These are phyloP conservation scores for Neopestalotiopsis rosae DNA, from an alignment of 2,329 filamentous ascomycete genomes.

Conservation along the genomic window DNA sequence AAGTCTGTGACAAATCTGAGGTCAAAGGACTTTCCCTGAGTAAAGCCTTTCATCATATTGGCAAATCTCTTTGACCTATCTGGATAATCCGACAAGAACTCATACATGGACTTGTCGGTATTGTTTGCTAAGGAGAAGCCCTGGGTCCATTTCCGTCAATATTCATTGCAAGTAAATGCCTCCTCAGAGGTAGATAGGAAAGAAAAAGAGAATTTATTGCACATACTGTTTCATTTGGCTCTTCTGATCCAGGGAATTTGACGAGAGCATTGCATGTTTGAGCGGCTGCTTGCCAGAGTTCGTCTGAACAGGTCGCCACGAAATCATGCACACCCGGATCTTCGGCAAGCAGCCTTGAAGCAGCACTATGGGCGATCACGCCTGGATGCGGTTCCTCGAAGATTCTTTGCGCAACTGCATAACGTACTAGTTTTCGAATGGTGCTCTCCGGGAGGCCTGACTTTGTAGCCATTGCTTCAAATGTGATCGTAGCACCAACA, in stretches of 20 bases:
- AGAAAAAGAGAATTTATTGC: too few relatives aligned
- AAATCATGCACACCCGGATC: slow-evolving; percentile 56
- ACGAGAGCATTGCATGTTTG: slow-evolving; percentile 51
- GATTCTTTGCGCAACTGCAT: slow-evolving; percentile 39
- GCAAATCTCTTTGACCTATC: slow-evolving; percentile 57
- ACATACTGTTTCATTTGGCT: slow-evolving; percentile 44
- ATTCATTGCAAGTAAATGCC: too few relatives aligned
- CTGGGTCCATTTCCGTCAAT: neutral
- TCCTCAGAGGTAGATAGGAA: too few relatives aligned
- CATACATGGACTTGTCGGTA: slow-evolving; percentile 60
- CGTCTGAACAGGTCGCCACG: slow-evolving; percentile 60
- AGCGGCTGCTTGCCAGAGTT: slow-evolving; percentile 55
- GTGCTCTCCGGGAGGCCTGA: slow-evolving; percentile 26
- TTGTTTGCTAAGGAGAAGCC: slow-evolving; percentile 58
- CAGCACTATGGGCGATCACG: slow-evolving; percentile 27
- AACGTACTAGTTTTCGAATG: slow-evolving; percentile 37
- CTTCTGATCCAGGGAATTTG: slow-evolving; percentile 52
- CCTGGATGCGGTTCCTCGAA: slow-evolving; percentile 34
- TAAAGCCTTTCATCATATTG: slow-evolving; percentile 59
- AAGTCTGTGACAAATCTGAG: slow-evolving; percentile 56
- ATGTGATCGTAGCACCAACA: neutral
- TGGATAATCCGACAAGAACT: slow-evolving; percentile 54
- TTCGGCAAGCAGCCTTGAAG: slow-evolving; percentile 27
- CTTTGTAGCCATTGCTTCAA: neutral
- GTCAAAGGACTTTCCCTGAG: slow-evolving; percentile 62